Percentiles rank a stretch among this genome's conserved stretches.
phyloP scores from a whole-genome alignment of 2,329 filamentous ascomycete species.

The Cadophora luteo-olivacea region DNA sequence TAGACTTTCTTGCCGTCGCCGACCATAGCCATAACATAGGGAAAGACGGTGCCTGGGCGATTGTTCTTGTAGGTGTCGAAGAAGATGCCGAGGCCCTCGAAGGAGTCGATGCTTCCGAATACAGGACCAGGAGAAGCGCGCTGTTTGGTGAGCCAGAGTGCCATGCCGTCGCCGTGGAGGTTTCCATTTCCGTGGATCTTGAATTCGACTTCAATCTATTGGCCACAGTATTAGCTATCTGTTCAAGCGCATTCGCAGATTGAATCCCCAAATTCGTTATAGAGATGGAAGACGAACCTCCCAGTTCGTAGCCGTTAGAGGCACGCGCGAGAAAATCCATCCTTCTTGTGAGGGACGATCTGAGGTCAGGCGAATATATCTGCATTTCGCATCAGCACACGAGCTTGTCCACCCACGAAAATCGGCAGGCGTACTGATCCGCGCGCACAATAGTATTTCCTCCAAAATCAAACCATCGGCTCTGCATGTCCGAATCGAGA shows the following conservation, averaged over 20 bases:
- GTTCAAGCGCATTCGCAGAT: background rate
- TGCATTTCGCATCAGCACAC: slow-evolving; percentile 48
- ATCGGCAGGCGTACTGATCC: slow-evolving; percentile 62
- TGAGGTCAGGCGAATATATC: slow-evolving; percentile 90
- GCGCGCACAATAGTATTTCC: slow-evolving; percentile 87
- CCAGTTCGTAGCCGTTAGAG: slow-evolving; percentile 97
- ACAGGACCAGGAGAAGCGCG: slow-evolving; percentile 81
- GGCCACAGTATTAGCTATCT: background rate
- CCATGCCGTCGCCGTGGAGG: slow-evolving; percentile 94
- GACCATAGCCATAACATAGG: slow-evolving; percentile 98
- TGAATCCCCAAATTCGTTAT: background rate
- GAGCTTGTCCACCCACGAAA: background rate
- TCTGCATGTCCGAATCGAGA: slow-evolving; percentile 97
- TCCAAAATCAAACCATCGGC: slow-evolving; percentile 98
- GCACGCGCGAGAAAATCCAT: slow-evolving; percentile 93
- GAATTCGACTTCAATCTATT: slow-evolving; percentile 87
- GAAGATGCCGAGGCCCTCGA: slow-evolving; percentile 91
- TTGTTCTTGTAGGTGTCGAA: slow-evolving; percentile 99
- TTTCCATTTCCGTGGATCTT: slow-evolving; percentile 88
- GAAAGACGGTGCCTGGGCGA: slow-evolving; percentile 91
- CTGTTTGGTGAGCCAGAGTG: slow-evolving; percentile 97
- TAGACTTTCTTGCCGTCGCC: slow-evolving; percentile 90
- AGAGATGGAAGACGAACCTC: slow-evolving; percentile 58
- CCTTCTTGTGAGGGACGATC: slow-evolving; percentile 90
- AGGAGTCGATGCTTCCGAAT: slow-evolving; percentile 86